These are phyloP conservation scores for Cordyceps cicadae DNA, from an alignment of 2,329 filamentous ascomycete species.

Conservation along the genomic window DNA sequence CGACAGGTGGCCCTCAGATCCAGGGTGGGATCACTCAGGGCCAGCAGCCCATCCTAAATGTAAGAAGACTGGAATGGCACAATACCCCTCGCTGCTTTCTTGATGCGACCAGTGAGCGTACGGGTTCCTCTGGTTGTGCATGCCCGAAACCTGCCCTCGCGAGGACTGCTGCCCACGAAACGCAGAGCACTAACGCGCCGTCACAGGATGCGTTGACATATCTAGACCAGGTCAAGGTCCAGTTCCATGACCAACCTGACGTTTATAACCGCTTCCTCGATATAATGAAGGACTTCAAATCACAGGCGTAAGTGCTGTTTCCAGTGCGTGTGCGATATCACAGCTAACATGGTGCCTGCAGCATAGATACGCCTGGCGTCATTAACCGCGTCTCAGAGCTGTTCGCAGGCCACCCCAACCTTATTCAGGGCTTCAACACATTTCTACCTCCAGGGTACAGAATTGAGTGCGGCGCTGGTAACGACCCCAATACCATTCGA, in stretches of 20 bases:
- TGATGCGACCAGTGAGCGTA: background rate
- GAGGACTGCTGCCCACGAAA: background rate
- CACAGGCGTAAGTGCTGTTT: constrained; percentile 64
- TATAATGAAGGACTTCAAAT: constrained; percentile 99
- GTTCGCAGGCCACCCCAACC: constrained; percentile 88
- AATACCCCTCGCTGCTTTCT: background rate
- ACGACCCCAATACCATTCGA: constrained; percentile 90
- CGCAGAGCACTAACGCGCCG: constrained; percentile 11
- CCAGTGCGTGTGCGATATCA: background rate
- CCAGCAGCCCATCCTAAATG: constrained; percentile 42
- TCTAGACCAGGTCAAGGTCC: constrained; percentile 95
- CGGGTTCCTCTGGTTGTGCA: background rate
- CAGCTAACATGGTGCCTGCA: constrained; percentile 27
- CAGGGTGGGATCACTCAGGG: constrained; percentile 33
- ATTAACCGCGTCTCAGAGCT: constrained; percentile 94
- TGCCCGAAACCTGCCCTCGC: background rate
- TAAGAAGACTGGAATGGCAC: constrained; percentile 27
- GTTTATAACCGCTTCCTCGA: constrained; percentile 96
- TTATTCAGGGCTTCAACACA: constrained; percentile 97
- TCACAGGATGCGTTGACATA: constrained; percentile 73
- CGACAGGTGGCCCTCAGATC: constrained; percentile 29
- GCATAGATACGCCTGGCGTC: constrained; percentile 93
- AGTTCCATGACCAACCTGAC: constrained; percentile 92
- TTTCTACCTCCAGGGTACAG: constrained; percentile 92
- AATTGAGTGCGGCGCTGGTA: constrained; percentile 89